Conservation (phyloP, 2,329 filamentous ascomycete genomes). For the Nothophoma quercina region DNA sequence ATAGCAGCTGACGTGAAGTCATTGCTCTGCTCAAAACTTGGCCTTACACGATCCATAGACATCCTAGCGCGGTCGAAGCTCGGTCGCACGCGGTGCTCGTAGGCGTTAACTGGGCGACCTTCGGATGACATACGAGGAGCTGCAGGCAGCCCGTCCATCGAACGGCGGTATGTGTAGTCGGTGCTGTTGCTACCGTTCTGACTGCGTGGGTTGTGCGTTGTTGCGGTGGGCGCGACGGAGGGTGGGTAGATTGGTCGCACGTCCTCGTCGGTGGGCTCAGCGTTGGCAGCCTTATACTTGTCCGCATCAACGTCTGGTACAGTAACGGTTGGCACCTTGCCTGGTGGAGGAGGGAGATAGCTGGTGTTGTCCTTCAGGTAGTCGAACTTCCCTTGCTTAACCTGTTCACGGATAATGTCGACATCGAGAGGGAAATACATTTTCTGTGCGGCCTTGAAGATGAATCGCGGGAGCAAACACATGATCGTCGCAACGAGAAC, state of each 20-base stretch:
- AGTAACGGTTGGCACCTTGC: slow-evolving; percentile 60
- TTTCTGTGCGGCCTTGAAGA: slow-evolving; percentile 87
- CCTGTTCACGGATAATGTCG: slow-evolving; percentile 94
- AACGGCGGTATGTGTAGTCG: slow-evolving; percentile 72
- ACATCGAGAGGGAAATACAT: slow-evolving; percentile 91
- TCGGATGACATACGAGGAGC: slow-evolving; percentile 44
- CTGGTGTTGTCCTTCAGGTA: slow-evolving; percentile 68
- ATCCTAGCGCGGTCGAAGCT: slow-evolving; percentile 88
- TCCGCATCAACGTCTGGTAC: slow-evolving; percentile 62
- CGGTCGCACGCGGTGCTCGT: slow-evolving; percentile 63
- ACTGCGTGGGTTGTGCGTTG: slow-evolving; percentile 75
- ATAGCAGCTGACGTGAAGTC: slow-evolving; percentile 93
- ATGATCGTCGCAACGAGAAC: slow-evolving; percentile 80
- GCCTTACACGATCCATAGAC: slow-evolving; percentile 84
- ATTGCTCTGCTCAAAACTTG: slow-evolving; percentile 84
- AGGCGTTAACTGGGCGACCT: slow-evolving; percentile 17
- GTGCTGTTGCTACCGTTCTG: slow-evolving; percentile 95
- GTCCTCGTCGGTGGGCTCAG: slow-evolving; percentile 76
- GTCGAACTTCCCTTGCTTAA: slow-evolving; percentile 81
- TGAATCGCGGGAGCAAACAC: slow-evolving; percentile 86
- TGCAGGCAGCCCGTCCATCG: slow-evolving; percentile 42
- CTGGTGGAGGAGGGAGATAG: slow-evolving; percentile 54
- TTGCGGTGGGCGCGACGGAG: slow-evolving; percentile 77
- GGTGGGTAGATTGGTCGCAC: slow-evolving; percentile 92
- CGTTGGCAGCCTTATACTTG: slow-evolving; percentile 51